Evolutionary conservation across 2,329 filamentous ascomycete species (phyloP), one percentile per base, ranked within the genome.

Genomic region (Fusarium luffae): DNA sequence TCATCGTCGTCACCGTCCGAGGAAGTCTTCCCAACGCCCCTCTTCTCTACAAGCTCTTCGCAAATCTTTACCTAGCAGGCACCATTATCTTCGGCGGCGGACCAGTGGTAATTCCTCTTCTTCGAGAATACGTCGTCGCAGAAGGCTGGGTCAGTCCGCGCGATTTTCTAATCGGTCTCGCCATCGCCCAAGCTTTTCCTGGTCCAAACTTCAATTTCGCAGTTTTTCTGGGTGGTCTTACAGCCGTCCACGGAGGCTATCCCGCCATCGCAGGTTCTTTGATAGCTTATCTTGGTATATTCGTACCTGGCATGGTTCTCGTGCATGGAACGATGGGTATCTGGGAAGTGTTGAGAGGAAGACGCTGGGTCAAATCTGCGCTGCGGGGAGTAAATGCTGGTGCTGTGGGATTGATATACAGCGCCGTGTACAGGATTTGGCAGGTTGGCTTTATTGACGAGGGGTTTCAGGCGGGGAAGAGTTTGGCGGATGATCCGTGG

Each of bases 11-110:
- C 75, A 81, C 86, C 18, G 70, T 85, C 0, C 82, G 84, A 37
- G 84, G 76, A 77, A 83, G 74, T 65, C 78, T 79, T 49, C 61
- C 77, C 1, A 43, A 74, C 12, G 79, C 78, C 0, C 82, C 87
- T 0, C 78, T 88, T 0, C 77, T 85, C 0, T 88, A 88, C 69
- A 82, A 85, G 49, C 84, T 93, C 25, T 93, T 93, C 71, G 83
- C 89, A 7, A 93, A 92, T 76, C 86, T 93, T 79, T 93, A 90
- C 72, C 87, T 93, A 0, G 91, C 91, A 0, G 91, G 91, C 0
- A 93, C 91, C 3, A 86, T 90, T 60, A 90, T 89, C 68, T 88
- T 90, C 51, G 89, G 89, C 5, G 88, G 89, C 4, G 89, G 89
- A 0, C 89, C 89, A 0, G 88, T 90, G 1, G 89, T 91, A 0